A percentile compares a stretch with the other conserved stretches of the same genome.
Evolutionary conservation across 176 grass and related monocot genomes (phyloP).

Genomic region (Paspalum vaginatum): DNA sequence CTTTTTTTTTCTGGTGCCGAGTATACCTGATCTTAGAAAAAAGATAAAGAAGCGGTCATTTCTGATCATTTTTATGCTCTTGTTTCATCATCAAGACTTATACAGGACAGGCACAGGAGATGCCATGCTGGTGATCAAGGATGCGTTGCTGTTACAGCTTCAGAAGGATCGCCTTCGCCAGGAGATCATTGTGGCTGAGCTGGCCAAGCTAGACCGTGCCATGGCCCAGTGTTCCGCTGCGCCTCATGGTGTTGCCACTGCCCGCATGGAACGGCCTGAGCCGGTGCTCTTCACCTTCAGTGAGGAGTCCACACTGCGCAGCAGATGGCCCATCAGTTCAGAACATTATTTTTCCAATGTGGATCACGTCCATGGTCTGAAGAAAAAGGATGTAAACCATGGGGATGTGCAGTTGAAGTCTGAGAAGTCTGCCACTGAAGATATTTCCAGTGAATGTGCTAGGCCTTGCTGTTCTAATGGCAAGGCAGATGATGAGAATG

Average conservation of each 20-base stretch:
- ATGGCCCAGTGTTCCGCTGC: constrained; percentile 3
- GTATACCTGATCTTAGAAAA: too few relatives aligned
- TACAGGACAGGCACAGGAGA: not conserved
- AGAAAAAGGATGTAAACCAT: not conserved
- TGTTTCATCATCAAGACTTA: not conserved
- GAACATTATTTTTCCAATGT: not conserved
- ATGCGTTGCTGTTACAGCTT: constrained; percentile 42
- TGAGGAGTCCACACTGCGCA: not conserved
- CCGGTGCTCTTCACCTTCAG: not conserved
- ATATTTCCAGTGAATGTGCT: not conserved
- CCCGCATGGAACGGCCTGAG: not conserved
- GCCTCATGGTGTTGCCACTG: not conserved
- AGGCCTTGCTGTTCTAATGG: not conserved
- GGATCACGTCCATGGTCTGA: not conserved
- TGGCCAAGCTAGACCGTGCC: constrained; percentile 32
- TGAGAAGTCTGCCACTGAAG: not conserved
- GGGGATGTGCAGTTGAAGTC: not conserved
- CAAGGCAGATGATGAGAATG: not conserved
- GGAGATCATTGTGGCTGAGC: constrained; percentile 43
- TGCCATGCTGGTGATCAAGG: constrained; percentile 25
- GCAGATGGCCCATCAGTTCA: not conserved
- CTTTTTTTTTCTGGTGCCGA: too few relatives aligned
- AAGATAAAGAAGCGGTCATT: not conserved
- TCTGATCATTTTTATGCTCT: not conserved
- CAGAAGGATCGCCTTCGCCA: constrained; percentile 42